Evolutionary conservation across 805 yeast genomes (phyloP), one percentile per base, ranked within the genome.

Genomic region (Yarrowia bubula): DNA sequence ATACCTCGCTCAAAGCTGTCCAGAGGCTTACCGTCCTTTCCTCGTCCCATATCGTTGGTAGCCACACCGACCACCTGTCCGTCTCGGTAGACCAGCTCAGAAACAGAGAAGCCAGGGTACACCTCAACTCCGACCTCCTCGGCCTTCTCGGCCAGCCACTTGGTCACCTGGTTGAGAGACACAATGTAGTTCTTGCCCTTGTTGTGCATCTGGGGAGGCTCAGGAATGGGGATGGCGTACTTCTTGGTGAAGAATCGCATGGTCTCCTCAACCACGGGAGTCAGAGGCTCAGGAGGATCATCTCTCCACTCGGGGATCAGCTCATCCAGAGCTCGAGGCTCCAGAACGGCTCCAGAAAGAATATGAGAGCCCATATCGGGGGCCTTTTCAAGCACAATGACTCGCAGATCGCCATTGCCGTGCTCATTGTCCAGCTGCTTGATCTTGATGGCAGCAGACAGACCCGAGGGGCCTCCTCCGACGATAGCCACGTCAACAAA

Each of bases 401-500:
- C 96, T 67, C 99, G 81, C 58, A 91, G 77, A 58, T 86, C 88
- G 18, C 90, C 88, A 28, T 78, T 78, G 1, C 87, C 88, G 33
- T 80, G 76, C 68, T 83, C 87, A 64, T 81, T 78, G 72, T 92
- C 97, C 39, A 93, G 77, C 74, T 92, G 97, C 75, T 95, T 95
- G 67, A 91, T 79, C 69, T 84, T 83, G 68, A 95, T 95, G 11
- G 98, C 98, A 1, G 99, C 88, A 1, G 97, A 92, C 60, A 95
- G 79, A 3, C 99, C 99, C 1, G 98, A 96, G 7, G 98, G 98
- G 0, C 99, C 99, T 39, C 96, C 98, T 47, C 99, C 99, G 1
- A 95, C 96, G 61, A 95, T 91, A 71, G 96, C 89, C 22, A 95
- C 96, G 75, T 95, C 99, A 13, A 90, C 97, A 37, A 84, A 83